A percentile compares a stretch with the other conserved stretches of the same genome.
These are phyloP conservation scores for Triadica sebifera DNA, from an alignment of 345 rosid genomes.

Conservation along the genomic window DNA sequence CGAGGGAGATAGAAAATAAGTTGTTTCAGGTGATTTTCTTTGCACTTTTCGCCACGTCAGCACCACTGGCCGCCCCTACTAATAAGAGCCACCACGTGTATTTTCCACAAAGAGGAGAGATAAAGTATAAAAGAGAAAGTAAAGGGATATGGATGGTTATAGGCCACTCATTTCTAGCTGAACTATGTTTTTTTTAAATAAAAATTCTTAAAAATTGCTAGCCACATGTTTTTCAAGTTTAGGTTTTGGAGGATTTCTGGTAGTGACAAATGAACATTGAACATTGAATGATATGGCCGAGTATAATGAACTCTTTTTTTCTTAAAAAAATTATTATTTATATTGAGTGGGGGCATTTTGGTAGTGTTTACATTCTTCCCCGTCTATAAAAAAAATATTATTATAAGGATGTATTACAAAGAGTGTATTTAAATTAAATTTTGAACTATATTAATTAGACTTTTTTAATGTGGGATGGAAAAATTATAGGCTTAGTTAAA, in stretches of 20 bases:
- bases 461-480: too few relatives aligned
- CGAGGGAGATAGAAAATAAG: too few relatives aligned
- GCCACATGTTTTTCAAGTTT: conserved; percentile 21
- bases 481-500: too few relatives aligned
- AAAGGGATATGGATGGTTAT: conserved; percentile 21
- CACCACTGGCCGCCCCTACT: conserved; percentile 36
- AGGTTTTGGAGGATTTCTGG: neutral
- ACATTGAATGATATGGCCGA: neutral
- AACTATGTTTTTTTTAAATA: neutral
- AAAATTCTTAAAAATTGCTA: neutral
- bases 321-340: too few relatives aligned
- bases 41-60: conserved; percentile 52
- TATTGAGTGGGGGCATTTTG: too few relatives aligned
- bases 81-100: conserved; percentile 30
- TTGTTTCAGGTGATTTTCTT: conserved; percentile 19
- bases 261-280: neutral
- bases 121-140: neutral
- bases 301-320: too few relatives aligned
- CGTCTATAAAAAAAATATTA: too few relatives aligned
- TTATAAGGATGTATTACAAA: too few relatives aligned
- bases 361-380: too few relatives aligned
- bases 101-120: neutral
- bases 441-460: too few relatives aligned
- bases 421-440: too few relatives aligned
- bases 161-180: conserved; percentile 26